phyloP scores from a whole-genome alignment of 139 green algal genomes.

The Microglena sp. region DNA sequence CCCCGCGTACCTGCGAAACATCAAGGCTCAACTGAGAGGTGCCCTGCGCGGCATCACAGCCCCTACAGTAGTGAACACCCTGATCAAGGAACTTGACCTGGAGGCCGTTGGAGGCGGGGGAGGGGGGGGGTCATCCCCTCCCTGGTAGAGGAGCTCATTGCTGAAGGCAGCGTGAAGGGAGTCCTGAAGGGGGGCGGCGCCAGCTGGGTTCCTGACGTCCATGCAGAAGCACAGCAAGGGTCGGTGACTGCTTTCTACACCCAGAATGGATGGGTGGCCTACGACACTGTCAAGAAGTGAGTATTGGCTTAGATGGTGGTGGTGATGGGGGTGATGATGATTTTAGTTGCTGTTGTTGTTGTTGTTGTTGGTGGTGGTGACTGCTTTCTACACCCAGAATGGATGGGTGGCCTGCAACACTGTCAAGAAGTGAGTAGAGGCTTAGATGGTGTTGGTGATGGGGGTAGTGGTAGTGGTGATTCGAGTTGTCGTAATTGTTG shows the following conservation, averaged over 20 bases:
- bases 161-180: constrained; percentile 41
- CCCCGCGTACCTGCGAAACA: constrained; percentile 53
- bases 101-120: constrained; percentile 7
- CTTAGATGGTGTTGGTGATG: no score
- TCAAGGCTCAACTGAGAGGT: constrained; percentile 74
- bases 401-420: constrained; percentile 60
- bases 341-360: no score
- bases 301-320: no score
- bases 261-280: constrained; percentile 74
- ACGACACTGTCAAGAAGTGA: constrained; percentile 44
- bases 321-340: no score
- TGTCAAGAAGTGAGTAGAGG: constrained; percentile 27
- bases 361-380: no score
- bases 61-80: constrained; percentile 15
- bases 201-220: constrained; percentile 60
- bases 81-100: constrained; percentile 14
- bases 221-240: constrained; percentile 50
- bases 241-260: constrained; percentile 63
- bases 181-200: constrained; percentile 48
- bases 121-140: background rate
- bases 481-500: no score
- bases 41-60: constrained; percentile 53
- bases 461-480: no score
- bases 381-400: constrained; percentile 45
- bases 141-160: constrained; percentile 32